phyloP scores from a whole-genome alignment of 805 yeast genomes.

The Zygotorulaspora chibaensis region DNA sequence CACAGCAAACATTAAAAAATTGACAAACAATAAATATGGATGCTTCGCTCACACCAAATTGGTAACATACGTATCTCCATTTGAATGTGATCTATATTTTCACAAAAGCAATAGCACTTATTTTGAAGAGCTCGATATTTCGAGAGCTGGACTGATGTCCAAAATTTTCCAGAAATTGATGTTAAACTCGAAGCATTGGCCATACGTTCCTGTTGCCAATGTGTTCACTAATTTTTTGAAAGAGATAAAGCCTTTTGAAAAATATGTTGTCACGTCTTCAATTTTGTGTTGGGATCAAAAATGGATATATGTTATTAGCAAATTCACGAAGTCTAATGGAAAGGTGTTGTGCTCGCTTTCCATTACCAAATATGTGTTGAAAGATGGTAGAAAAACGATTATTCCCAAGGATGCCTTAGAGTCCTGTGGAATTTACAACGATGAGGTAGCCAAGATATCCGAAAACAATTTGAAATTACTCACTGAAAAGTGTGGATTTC shows the following conservation, averaged over 20 bases:
- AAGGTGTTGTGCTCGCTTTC: slow-evolving; percentile 52
- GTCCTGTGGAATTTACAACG: slow-evolving; percentile 52
- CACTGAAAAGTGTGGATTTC: slow-evolving; percentile 29
- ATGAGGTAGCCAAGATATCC: slow-evolving; percentile 44
- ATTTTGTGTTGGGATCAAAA: slow-evolving; percentile 82
- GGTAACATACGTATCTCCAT: slow-evolving; percentile 58
- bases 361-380: slow-evolving; percentile 76
- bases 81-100: slow-evolving; percentile 80
- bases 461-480: slow-evolving; percentile 35
- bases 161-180: slow-evolving; percentile 55
- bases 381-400: slow-evolving; percentile 71
- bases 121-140: slow-evolving; percentile 73
- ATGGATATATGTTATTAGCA: slow-evolving; percentile 72
- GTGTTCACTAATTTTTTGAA: slow-evolving; percentile 62
- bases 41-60: slow-evolving; percentile 43
- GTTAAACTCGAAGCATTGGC: slow-evolving; percentile 39
- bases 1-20: slow-evolving; percentile 18
- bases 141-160: slow-evolving; percentile 61
- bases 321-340: slow-evolving; percentile 46
- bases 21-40: slow-evolving; percentile 21
- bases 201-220: slow-evolving; percentile 75
- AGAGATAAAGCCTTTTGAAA: slow-evolving; percentile 66
- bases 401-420: slow-evolving; percentile 57
- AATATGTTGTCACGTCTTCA: slow-evolving; percentile 51
- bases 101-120: slow-evolving; percentile 89